Percentiles rank a stretch among this genome's conserved stretches.
Conservation (phyloP, 768 basidiomycete genomes). For the Boletus vermiculosoides region DNA sequence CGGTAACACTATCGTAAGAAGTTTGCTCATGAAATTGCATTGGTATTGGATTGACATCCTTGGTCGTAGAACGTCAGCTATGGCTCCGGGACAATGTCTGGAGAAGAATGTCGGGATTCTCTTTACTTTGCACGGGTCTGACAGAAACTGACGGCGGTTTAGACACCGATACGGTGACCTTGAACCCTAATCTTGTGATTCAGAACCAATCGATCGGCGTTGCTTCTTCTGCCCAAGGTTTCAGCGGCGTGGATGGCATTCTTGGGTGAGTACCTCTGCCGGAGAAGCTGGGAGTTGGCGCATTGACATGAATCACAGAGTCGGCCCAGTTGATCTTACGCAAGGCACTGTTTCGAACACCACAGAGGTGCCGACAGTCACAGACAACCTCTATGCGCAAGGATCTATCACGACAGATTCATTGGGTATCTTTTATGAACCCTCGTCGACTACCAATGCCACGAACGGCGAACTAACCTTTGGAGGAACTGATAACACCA, state of each 20-base stretch:
- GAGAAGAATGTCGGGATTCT: slow-evolving; percentile 45
- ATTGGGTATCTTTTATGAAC: slow-evolving; percentile 53
- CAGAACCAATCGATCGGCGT: slow-evolving; percentile 49
- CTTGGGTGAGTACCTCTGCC: slow-evolving; percentile 37
- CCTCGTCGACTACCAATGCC: slow-evolving; percentile 37
- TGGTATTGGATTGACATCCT: neutral
- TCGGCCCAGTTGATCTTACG: slow-evolving; percentile 54
- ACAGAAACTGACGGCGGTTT: slow-evolving; percentile 1
- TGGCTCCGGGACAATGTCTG: slow-evolving; percentile 53
- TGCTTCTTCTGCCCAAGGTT: slow-evolving; percentile 41
- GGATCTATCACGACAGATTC: slow-evolving; percentile 44
- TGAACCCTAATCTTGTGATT: slow-evolving; percentile 41
- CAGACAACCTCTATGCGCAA: slow-evolving; percentile 51
- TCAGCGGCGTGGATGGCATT: slow-evolving; percentile 50
- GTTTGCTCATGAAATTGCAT: slow-evolving; percentile 7
- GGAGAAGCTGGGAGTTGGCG: neutral
- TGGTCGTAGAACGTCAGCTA: slow-evolving; percentile 46
- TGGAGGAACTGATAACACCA: slow-evolving; percentile 44
- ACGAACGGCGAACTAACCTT: slow-evolving; percentile 57
- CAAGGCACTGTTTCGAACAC: slow-evolving; percentile 40
- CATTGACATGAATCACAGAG: slow-evolving; percentile 25
- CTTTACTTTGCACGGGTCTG: neutral
- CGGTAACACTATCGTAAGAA: slow-evolving; percentile 36
- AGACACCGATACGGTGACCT: slow-evolving; percentile 50
- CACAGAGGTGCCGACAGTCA: slow-evolving; percentile 50